Percentiles rank a stretch among this genome's conserved stretches.
phyloP scores from a whole-genome alignment of 2,329 filamentous ascomycete species.

The Neoscytalidium dimidiatum region DNA sequence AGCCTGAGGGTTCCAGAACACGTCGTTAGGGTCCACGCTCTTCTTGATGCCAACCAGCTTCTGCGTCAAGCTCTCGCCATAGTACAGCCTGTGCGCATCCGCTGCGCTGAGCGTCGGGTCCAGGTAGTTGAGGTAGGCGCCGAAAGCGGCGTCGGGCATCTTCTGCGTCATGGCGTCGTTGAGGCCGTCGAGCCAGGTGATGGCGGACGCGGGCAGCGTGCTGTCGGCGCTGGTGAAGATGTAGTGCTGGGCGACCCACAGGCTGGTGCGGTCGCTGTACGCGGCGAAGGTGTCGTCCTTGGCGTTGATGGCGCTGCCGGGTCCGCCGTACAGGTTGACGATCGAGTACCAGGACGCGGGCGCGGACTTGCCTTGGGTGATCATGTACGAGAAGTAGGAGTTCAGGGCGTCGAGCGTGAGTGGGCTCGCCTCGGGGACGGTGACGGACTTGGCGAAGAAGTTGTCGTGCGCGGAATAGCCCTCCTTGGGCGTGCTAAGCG shows the following conservation, averaged over 20 bases:
- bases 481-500: conserved; percentile 31
- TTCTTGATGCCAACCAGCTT: conserved; percentile 41
- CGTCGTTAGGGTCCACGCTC: conserved; percentile 40
- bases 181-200: conserved; percentile 45
- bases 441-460: conserved; percentile 45
- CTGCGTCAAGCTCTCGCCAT: conserved; percentile 39
- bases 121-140: conserved; percentile 57
- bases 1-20: conserved; percentile 42
- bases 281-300: conserved; percentile 37
- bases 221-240: conserved; percentile 21
- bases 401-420: conserved; percentile 31
- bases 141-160: conserved; percentile 44
- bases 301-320: conserved; percentile 36
- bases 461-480: conserved; percentile 41
- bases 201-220: conserved; percentile 34
- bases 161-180: conserved; percentile 41
- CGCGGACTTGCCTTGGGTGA: conserved; percentile 21
- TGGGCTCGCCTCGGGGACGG: conserved; percentile 38
- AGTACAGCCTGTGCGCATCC: conserved; percentile 54
- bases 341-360: conserved; percentile 37
- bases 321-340: conserved; percentile 42
- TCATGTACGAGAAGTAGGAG: conserved; percentile 35
- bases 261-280: conserved; percentile 37
- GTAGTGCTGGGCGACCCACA: conserved; percentile 43
- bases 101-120: conserved; percentile 51